Evolutionary conservation across 805 yeast species (phyloP).

Genomic region (Candida sanyiensis): DNA sequence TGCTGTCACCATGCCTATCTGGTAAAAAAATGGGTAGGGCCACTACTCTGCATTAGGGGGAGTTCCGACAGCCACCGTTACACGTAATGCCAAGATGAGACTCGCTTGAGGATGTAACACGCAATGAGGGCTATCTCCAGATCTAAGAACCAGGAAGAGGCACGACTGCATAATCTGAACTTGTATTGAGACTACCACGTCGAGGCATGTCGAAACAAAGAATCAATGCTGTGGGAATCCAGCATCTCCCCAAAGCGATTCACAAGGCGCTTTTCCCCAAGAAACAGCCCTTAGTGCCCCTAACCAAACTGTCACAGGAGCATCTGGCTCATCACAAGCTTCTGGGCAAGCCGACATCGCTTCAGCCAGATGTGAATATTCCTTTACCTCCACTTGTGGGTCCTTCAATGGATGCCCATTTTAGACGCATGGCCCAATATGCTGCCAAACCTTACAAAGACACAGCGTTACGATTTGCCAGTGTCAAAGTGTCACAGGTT

Average conservation of each 20-base stretch:
- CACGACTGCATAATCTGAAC: no score
- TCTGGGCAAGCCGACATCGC: constrained; percentile 68
- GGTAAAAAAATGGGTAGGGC: not conserved
- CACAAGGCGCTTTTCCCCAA: constrained; percentile 53
- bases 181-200: no score
- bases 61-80: not conserved
- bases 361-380: constrained; percentile 52
- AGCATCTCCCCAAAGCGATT: constrained; percentile 56
- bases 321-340: constrained; percentile 59
- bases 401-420: constrained; percentile 73
- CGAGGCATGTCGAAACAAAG: constrained; percentile 40
- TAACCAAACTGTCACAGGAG: constrained; percentile 43
- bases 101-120: no score
- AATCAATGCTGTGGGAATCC: constrained; percentile 75
- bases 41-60: not conserved
- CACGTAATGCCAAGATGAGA: not conserved
- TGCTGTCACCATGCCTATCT: no score
- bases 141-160: no score
- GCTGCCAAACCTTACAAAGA: constrained; percentile 56
- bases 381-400: constrained; percentile 75
- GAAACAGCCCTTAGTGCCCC: constrained; percentile 30
- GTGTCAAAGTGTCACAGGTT: constrained; percentile 29
- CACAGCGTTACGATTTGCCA: constrained; percentile 41
- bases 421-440: constrained; percentile 57
- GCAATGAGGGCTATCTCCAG: no score